Evolutionary conservation across 148 eudicot genomes (phyloP).

Genomic region (Silene uniflora): DNA sequence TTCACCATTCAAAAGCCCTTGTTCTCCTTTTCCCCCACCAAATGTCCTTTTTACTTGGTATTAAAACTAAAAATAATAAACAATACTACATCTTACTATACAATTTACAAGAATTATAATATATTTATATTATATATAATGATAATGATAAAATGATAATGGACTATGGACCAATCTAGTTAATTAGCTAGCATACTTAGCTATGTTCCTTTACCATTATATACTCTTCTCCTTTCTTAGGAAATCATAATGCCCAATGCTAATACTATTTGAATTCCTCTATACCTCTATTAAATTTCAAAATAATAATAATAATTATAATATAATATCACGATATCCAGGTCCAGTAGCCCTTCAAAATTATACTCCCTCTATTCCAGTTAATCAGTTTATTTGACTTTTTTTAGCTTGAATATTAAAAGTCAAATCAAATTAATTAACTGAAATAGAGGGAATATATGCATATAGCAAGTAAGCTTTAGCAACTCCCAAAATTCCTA

Average conservation of each 20-base stretch:
- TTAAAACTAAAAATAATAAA: neutral
- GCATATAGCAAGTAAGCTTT: neutral
- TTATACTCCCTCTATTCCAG: too few relatives aligned
- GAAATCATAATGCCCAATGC: neutral
- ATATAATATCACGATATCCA: too few relatives aligned
- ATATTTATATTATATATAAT: neutral
- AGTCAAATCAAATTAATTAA: neutral
- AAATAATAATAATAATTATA: neutral
- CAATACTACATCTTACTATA: neutral
- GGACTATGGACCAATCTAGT: neutral
- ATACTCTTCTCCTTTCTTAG: neutral
- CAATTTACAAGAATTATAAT: slow-evolving; percentile 8
- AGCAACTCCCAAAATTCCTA: slow-evolving; percentile 39
- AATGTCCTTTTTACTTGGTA: neutral
- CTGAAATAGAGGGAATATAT: neutral
- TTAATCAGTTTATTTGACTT: too few relatives aligned
- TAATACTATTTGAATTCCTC: neutral
- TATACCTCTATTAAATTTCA: slow-evolving; percentile 3
- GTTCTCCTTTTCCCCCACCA: neutral
- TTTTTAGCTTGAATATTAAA: too few relatives aligned
- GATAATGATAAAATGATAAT: neutral
- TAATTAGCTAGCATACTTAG: neutral
- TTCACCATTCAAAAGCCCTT: neutral
- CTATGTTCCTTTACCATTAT: neutral
- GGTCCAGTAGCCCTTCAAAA: too few relatives aligned